Evolutionary conservation across 805 yeast species (phyloP).

Genomic region (Ascoidea tarda): DNA sequence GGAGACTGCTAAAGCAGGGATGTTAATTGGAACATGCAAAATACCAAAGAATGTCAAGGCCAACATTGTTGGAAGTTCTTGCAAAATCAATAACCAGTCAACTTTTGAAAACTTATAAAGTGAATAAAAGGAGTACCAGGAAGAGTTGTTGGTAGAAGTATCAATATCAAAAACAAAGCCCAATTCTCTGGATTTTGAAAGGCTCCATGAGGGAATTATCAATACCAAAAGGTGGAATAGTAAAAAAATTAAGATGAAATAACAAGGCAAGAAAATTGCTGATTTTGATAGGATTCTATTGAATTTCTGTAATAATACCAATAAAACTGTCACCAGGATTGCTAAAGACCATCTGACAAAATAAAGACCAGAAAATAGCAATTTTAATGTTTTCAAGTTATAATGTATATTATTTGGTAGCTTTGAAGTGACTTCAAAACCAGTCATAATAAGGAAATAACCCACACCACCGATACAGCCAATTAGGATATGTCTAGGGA

Average conservation of each 20-base stretch:
- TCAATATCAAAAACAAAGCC: slow-evolving; percentile 72
- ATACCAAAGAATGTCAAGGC: slow-evolving; percentile 95
- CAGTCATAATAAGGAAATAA: slow-evolving; percentile 79
- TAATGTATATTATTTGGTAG: slow-evolving; percentile 63
- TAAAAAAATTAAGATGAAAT: slow-evolving; percentile 57
- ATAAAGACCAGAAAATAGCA: slow-evolving; percentile 24
- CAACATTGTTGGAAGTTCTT: slow-evolving; percentile 81
- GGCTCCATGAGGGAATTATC: slow-evolving; percentile 48
- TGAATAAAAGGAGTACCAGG: slow-evolving; percentile 75
- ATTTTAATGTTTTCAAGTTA: slow-evolving; percentile 36
- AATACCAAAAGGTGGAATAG: slow-evolving; percentile 57
- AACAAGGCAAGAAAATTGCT: slow-evolving; percentile 69
- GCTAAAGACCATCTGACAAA: slow-evolving; percentile 66
- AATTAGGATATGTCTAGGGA: slow-evolving; percentile 89
- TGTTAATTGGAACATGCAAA: slow-evolving; percentile 92
- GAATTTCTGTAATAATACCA: slow-evolving; percentile 47
- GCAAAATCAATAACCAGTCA: slow-evolving; percentile 56
- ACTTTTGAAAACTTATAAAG: slow-evolving; percentile 57
- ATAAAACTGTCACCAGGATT: slow-evolving; percentile 39
- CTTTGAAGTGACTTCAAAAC: slow-evolving; percentile 81
- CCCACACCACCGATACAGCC: slow-evolving; percentile 99
- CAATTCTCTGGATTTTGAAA: slow-evolving; percentile 43
- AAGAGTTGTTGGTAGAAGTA: slow-evolving; percentile 46
- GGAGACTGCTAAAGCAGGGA: slow-evolving; percentile 91
- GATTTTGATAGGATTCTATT: slow-evolving; percentile 27